Base-by-base conservation (phyloP, 176 grass and related monocot genomes). In the Panicum miliaceum region DNA sequence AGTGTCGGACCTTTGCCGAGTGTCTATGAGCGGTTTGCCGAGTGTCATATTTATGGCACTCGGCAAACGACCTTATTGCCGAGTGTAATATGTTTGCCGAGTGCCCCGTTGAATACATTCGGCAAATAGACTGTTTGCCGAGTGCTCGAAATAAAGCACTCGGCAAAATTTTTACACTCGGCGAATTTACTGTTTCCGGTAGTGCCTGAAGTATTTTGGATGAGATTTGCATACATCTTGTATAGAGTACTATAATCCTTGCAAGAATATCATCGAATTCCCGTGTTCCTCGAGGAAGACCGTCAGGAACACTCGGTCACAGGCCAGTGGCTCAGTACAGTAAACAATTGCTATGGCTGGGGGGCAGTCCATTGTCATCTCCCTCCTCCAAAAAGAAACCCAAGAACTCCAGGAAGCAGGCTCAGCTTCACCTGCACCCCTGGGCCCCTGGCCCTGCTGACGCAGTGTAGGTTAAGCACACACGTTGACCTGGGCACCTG, bases 401-500 rank as follows among this genome's bases (percentile, higher is more conserved):
- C 52, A 62, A 25, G 5, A 68, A 41, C 18, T 41, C 65, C 0
- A 9, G 29, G 29, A 1, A 32, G 2, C 29, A 32, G 13, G 47
- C 20, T 45, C 25, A 71, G 4, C 38, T 48, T 61, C 46, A 16
- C 32, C 40, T 36, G 10, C 40, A 43, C 52, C 22, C 54, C 64
- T 18, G 52, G 52, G 16, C 19, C 52, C 16, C 3, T 7, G 19
- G 3, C 52, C 52, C 37, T 40, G 34, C 32, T 71, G 80, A 46
- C 19, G 25, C 52, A 56, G 63, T 19, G 7, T 2, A 57, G 20
- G 18, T 56, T 20, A 20, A 57, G 63, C 32, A 37, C 25, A 3
- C 59, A 8, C 63, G 70, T 53, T 74, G 71, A 74, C 71, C 71
- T 36, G 27, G 71, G 9, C 48, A 36, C 71, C 46, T 51, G 70